These are phyloP conservation scores for Capsella bursapastoris DNA, from an alignment of 345 rosid species.

Conservation along the genomic window DNA sequence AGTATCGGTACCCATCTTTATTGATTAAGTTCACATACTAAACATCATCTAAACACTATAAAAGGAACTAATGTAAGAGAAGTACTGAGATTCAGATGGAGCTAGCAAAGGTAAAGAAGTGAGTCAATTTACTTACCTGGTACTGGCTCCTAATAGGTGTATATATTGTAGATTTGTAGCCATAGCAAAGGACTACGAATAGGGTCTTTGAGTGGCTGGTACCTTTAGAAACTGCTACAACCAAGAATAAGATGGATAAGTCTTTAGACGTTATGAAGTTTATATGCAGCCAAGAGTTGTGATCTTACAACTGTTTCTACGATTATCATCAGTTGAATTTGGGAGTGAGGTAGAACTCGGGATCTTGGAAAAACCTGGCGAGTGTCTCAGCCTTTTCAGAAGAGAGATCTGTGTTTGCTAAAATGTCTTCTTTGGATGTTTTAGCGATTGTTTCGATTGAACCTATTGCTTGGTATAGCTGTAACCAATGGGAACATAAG, in stretches of 20 bases:
- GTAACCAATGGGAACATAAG: constrained; percentile 33
- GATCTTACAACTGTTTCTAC: constrained; percentile 17
- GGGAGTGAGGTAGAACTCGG: constrained; percentile 69
- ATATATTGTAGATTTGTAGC: not conserved
- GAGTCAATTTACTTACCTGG: constrained; percentile 3
- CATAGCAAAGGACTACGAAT: not conserved
- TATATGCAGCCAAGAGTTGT: constrained; percentile 19
- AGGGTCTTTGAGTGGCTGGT: not conserved
- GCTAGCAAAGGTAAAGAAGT: not conserved
- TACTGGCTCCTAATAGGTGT: constrained; percentile 10
- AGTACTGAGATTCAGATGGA: not conserved
- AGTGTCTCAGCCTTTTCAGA: constrained; percentile 73
- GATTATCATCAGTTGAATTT: constrained; percentile 57
- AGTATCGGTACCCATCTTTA: not conserved
- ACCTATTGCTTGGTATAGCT: constrained; percentile 92
- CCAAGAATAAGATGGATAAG: constrained; percentile 20
- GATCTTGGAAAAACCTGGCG: constrained; percentile 72
- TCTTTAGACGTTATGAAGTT: not conserved
- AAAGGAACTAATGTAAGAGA: not conserved
- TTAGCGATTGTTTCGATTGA: constrained; percentile 85
- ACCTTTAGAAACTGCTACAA: constrained; percentile 5
- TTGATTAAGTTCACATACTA: not conserved
- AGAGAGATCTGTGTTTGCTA: constrained; percentile 87
- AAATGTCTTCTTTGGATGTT: constrained; percentile 71
- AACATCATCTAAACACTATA: constrained; percentile 6